phyloP scores from a whole-genome alignment of 2,329 filamentous ascomycete genomes.

The Colletotrichum graminicola region DNA sequence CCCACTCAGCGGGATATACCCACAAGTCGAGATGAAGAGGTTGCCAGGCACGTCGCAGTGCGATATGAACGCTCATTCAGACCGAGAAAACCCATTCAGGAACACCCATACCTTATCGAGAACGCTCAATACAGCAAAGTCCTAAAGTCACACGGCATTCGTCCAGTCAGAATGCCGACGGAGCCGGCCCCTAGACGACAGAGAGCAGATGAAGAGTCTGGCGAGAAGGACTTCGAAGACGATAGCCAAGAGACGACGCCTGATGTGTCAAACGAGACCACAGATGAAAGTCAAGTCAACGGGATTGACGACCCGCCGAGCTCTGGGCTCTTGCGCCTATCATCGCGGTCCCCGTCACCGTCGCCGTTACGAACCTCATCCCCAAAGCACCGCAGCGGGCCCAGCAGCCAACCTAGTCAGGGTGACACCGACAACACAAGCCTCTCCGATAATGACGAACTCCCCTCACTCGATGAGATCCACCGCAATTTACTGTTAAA shows the following conservation, averaged over 20 bases:
- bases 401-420: conserved; percentile 53
- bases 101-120: conserved; percentile 70
- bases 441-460: conserved; percentile 51
- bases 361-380: conserved; percentile 35
- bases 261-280: conserved; percentile 46
- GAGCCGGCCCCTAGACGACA: conserved; percentile 46
- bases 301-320: conserved; percentile 4
- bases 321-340: conserved; percentile 7
- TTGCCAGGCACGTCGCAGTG: conserved; percentile 45
- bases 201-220: conserved; percentile 57
- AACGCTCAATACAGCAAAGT: conserved; percentile 65
- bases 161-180: conserved; percentile 60
- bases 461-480: conserved; percentile 53
- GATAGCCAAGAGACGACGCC: conserved; percentile 60
- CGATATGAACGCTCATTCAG: conserved; percentile 64
- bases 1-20: neutral
- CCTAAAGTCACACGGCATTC: conserved; percentile 67
- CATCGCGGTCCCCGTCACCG: conserved; percentile 16
- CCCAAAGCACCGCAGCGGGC: conserved; percentile 43
- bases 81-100: conserved; percentile 71
- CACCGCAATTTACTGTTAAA: conserved; percentile 21
- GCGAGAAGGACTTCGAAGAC: conserved; percentile 64
- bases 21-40: conserved; percentile 15
- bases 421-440: conserved; percentile 54
- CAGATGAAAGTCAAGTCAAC: conserved; percentile 53